phyloP scores from a whole-genome alignment of 345 rosid genomes.

The Heritiera fomes region DNA sequence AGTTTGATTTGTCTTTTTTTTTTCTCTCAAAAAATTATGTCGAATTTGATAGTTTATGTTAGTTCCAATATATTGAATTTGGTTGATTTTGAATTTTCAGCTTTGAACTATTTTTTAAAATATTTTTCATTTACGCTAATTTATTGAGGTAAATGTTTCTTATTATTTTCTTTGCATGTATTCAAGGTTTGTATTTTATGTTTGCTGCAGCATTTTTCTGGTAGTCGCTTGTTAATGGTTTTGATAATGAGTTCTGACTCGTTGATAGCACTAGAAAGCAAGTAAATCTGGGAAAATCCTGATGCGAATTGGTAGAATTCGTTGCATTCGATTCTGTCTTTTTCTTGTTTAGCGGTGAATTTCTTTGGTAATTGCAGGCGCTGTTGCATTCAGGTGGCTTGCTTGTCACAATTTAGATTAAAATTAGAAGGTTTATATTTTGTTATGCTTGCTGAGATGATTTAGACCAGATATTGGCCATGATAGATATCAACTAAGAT shows the following conservation, averaged over 20 bases:
- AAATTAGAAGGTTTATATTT: background rate
- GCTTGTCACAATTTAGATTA: background rate
- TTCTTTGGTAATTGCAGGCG: background rate
- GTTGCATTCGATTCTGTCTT: background rate
- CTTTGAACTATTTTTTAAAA: background rate
- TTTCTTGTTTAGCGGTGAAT: background rate
- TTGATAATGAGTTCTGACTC: background rate
- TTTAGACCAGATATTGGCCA: no score
- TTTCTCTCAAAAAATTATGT: background rate
- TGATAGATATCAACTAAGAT: background rate
- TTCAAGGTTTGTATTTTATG: background rate
- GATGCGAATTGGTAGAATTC: background rate
- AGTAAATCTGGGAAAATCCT: conserved; percentile 2
- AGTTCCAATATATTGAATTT: background rate
- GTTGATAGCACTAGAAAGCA: background rate
- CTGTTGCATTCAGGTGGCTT: background rate
- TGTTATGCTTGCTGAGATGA: background rate
- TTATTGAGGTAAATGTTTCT: background rate
- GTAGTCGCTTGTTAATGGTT: conserved; percentile 2
- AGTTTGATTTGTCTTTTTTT: conserved; percentile 16
- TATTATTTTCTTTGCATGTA: background rate
- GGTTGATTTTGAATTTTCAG: background rate
- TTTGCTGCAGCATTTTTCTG: background rate
- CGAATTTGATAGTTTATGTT: conserved; percentile 13
- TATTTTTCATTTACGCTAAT: background rate